A percentile compares a stretch with the other conserved stretches of the same genome.
phyloP scores from a whole-genome alignment of 495 filamentous ascomycete species.

The Penicillium coffeae region DNA sequence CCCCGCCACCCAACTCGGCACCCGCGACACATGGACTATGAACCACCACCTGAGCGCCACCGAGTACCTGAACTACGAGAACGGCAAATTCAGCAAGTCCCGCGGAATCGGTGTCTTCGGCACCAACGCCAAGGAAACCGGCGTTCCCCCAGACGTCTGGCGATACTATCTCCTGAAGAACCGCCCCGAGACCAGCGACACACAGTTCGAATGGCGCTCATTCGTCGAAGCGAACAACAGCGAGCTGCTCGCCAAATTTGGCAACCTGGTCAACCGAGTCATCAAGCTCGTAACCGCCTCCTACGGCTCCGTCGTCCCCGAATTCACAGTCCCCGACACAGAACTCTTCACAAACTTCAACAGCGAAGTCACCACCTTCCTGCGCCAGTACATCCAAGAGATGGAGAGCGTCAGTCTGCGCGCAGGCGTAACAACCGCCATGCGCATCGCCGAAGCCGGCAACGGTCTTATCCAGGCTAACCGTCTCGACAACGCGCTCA shows the following conservation, averaged over 20 bases:
- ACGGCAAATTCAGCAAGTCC: constrained; percentile 94
- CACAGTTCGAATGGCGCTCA: constrained; percentile 82
- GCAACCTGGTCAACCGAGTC: constrained; percentile 91
- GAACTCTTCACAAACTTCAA: constrained; percentile 38
- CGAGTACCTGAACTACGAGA: constrained; percentile 95
- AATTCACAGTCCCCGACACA: constrained; percentile 48
- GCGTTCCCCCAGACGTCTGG: constrained; percentile 85
- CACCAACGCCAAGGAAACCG: constrained; percentile 81
- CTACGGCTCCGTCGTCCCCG: constrained; percentile 65
- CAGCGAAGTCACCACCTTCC: constrained; percentile 54
- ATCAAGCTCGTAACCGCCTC: constrained; percentile 85
- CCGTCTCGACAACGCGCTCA: constrained; percentile 75
- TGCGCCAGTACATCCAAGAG: constrained; percentile 66
- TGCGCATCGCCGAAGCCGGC: constrained; percentile 67
- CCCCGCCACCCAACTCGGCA: constrained; percentile 81
- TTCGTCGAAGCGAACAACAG: constrained; percentile 89
- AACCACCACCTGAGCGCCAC: constrained; percentile 85
- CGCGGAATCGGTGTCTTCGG: constrained; percentile 88
- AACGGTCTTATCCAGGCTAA: constrained; percentile 82
- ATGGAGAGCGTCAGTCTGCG: constrained; percentile 74
- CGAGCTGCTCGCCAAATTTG: constrained; percentile 83
- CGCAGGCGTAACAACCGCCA: constrained; percentile 63
- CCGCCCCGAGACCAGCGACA: constrained; percentile 84
- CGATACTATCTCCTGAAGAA: constrained; percentile 87
- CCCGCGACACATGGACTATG: constrained; percentile 83